Conservation (phyloP, 2,329 filamentous ascomycete genomes). For the Hawksworthiomyces lignivorus region DNA sequence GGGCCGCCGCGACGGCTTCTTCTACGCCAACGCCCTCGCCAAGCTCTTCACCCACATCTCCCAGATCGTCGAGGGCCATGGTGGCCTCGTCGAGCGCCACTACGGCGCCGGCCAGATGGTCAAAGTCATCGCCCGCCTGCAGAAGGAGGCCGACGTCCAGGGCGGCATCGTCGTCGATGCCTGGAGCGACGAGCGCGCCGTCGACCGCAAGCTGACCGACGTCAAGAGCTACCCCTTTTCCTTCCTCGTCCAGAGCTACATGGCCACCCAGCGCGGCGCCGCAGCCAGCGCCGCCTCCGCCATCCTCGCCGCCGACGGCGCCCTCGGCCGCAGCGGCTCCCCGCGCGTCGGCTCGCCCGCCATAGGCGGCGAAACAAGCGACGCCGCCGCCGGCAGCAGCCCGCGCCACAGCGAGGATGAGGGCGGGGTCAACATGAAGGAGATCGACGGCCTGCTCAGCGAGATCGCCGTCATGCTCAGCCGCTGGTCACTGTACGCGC, state of each 20-base stretch:
- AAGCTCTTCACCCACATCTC: conserved; percentile 96
- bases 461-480: conserved; percentile 90
- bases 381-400: conserved; percentile 24
- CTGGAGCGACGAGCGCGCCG: conserved; percentile 81
- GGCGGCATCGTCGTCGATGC: conserved; percentile 93
- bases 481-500: conserved; percentile 85
- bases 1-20: conserved; percentile 61
- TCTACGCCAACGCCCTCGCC: conserved; percentile 85
- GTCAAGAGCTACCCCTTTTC: conserved; percentile 98
- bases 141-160: conserved; percentile 92
- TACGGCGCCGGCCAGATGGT: conserved; percentile 92
- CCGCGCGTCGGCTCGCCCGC: conserved; percentile 72
- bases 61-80: conserved; percentile 89
- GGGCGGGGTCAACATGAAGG: conserved; percentile 92
- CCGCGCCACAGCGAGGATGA: conserved; percentile 73
- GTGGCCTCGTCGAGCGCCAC: conserved; percentile 83
- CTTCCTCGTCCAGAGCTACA: conserved; percentile 90
- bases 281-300: not conserved
- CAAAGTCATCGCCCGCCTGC: conserved; percentile 83
- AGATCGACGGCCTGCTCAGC: conserved; percentile 77
- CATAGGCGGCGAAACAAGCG: conserved; percentile 24
- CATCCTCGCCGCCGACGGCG: not conserved
- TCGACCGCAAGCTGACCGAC: conserved; percentile 83
- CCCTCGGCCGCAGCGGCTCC: conserved; percentile 39
- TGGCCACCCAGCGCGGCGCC: conserved; percentile 58